These are phyloP conservation scores for Lunularia cruciata DNA, from an alignment of 225 moss, liverwort and hornwort genomes.

Conservation along the genomic window DNA sequence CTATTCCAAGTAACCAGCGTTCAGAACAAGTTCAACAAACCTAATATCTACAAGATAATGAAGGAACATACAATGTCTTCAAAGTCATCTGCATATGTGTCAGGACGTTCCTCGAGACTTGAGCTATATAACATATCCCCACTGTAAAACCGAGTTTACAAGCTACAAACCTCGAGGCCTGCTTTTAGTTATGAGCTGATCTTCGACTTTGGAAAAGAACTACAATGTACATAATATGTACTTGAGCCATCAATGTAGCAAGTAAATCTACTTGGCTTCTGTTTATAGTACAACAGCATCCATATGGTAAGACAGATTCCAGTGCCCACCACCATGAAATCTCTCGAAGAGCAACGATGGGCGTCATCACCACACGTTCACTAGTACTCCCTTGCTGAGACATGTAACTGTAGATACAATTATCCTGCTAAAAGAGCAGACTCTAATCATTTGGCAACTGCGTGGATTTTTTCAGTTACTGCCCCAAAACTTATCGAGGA, in stretches of 20 bases:
- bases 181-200: too few species aligned
- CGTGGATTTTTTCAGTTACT: neutral
- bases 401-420: neutral
- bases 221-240: constrained; percentile 11
- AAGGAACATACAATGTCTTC: too few species aligned
- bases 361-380: neutral
- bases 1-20: too few species aligned
- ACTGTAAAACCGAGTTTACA: too few species aligned
- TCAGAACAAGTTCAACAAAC: too few species aligned
- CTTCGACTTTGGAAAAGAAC: neutral
- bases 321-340: neutral
- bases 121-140: too few species aligned
- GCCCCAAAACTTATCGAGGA: neutral
- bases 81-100: too few species aligned
- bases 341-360: neutral
- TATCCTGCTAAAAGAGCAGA: neutral
- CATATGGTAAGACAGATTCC: neutral
- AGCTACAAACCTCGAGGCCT: too few species aligned
- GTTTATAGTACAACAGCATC: neutral
- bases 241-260: neutral
- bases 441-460: neutral
- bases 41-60: too few species aligned
- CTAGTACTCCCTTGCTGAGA: neutral
- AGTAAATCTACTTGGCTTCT: neutral
- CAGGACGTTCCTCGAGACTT: too few species aligned